These are phyloP conservation scores for Pleurotus djamor DNA, from an alignment of 768 basidiomycete genomes.

Conservation along the genomic window DNA sequence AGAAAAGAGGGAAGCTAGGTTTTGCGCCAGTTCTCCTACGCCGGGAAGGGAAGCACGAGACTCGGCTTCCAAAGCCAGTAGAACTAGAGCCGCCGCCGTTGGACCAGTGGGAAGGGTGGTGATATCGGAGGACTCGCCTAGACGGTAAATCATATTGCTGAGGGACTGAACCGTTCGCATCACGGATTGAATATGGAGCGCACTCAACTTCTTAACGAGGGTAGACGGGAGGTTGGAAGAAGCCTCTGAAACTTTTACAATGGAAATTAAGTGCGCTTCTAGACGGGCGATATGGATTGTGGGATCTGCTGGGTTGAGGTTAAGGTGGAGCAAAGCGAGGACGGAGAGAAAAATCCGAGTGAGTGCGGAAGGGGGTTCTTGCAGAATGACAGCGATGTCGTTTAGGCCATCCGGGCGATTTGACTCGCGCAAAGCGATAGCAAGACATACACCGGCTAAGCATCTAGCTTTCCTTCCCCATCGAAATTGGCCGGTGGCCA, in stretches of 20 bases:
- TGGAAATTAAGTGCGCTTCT: constrained; percentile 46
- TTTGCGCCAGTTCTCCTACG: constrained; percentile 54
- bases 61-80: constrained; percentile 73
- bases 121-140: constrained; percentile 32
- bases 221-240: constrained; percentile 18
- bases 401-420: constrained; percentile 64
- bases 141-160: constrained; percentile 36
- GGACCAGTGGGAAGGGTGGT: constrained; percentile 37
- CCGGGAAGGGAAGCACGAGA: constrained; percentile 47
- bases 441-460: constrained; percentile 65
- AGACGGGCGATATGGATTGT: constrained; percentile 56
- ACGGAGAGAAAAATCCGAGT: constrained; percentile 56
- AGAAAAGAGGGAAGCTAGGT: constrained; percentile 50
- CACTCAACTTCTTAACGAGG: constrained; percentile 27
- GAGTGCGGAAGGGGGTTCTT: constrained; percentile 47
- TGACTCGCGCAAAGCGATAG: constrained; percentile 70
- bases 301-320: constrained; percentile 55
- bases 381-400: constrained; percentile 67
- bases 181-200: constrained; percentile 36
- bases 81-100: constrained; percentile 66
- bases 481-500: constrained; percentile 51
- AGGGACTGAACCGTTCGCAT: constrained; percentile 45
- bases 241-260: constrained; percentile 29
- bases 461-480: constrained; percentile 78
- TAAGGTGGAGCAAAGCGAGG: constrained; percentile 48